Base-by-base conservation (phyloP, 2,329 filamentous ascomycete genomes). In the Cylindrodendrum hubeiense region DNA sequence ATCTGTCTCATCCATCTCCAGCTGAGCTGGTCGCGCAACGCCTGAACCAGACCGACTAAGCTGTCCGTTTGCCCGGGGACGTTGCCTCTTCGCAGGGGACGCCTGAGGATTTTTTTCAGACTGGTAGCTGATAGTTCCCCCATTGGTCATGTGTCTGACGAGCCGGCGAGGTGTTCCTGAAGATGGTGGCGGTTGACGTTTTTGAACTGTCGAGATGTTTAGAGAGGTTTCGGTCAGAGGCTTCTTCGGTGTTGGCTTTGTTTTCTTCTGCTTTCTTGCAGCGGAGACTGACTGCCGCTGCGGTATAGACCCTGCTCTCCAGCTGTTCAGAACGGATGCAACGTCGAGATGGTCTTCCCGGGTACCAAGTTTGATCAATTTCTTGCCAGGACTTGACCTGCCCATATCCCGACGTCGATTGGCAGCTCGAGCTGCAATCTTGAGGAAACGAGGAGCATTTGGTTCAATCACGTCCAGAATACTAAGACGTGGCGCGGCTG, bases 341-440 rank as follows among this genome's bases (percentile, higher is more conserved):
- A 84, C 88, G 73, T 91, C 89, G 19, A 88, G 67, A 64, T 90
- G 88, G 71, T 91, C 89, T 67, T 81, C 80, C n/a, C 87, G 84
- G 30, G 83, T 89, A 22, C 86, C 87, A n/a, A 91, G 79, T 60
- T 84, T 83, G 65, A 91, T 89, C n/a, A 80, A 75, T 72, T 91
- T 91, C 46, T 73, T 81, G 0, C 78, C 79, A 1, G 87, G 88
- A 58, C 84, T 89, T 7, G 85, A 82, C 72, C 86, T 85, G 17
- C 89, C 89, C 67, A 85, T 79, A 13, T 83, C 81, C 26, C 67
- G 72, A 34, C 82, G 83, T 55, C 76, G 81, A 58, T 79, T 85
- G 4, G 84, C 88, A 56, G 86, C 82, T 17, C 89, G 87, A 46
- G 87, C 88, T 54, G 89, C 89, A 71, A 91, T 83, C 64, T 83